Percentiles rank a stretch among this genome's conserved stretches.
phyloP scores from a whole-genome alignment of 106 monocot genomes.

The Posidonia australis region DNA sequence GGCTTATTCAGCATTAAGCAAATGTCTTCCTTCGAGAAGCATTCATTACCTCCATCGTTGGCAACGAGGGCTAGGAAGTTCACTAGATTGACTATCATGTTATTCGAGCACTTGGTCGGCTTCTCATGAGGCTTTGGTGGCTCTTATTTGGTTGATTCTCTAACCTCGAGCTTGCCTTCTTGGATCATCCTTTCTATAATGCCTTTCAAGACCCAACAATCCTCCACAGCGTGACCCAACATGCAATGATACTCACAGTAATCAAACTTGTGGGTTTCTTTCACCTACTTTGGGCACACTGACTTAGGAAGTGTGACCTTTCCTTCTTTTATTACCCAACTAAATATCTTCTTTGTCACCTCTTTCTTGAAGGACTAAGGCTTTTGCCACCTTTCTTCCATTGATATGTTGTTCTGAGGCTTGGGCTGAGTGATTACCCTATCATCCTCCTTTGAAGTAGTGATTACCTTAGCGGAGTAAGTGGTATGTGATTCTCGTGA shows the following conservation, averaged over 20 bases:
- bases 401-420: neutral
- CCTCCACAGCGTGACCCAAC: neutral
- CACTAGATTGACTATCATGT: too few relatives aligned
- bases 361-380: neutral
- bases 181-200: neutral
- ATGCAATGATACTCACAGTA: neutral
- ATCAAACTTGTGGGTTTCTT: neutral
- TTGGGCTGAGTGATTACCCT: neutral
- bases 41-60: too few relatives aligned
- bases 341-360: neutral
- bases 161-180: neutral
- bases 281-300: neutral
- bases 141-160: neutral
- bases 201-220: neutral
- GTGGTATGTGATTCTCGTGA: too few relatives aligned
- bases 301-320: neutral
- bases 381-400: neutral
- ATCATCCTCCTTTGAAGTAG: neutral
- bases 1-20: too few relatives aligned
- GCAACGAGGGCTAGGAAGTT: too few relatives aligned
- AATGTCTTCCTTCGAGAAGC: too few relatives aligned
- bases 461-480: neutral
- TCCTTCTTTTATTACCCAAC: neutral
- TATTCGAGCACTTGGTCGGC: too few relatives aligned
- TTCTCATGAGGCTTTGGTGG: neutral